Evolutionary conservation across 2,329 filamentous ascomycete species (phyloP), one percentile per base, ranked within the genome.

Genomic region (Trichophyton schoenleinii): DNA sequence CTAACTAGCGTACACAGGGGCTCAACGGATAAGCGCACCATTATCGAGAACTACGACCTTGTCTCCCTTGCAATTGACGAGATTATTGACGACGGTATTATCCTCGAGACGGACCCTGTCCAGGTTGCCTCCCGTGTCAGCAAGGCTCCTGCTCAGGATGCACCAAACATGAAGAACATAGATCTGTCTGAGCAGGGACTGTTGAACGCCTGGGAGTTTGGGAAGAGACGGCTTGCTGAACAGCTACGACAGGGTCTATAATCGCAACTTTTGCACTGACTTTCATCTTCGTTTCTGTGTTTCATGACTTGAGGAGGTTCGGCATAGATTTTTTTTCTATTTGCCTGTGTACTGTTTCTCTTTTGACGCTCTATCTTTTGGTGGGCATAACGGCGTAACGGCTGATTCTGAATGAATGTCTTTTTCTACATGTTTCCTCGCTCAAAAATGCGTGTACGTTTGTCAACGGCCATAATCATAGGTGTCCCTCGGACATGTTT

Each of bases 21-120:
- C 82, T 90, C 90, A 38, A 91, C 95, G 58, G 94, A 99, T 79
- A 96, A 96, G 82, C 87, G 94, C 67, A 97, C 94, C 62, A 91
- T 97, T 67, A 87, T 97, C 71, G 94, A 99, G 78, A 97, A 97
- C 82, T 99, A 97, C 80, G 94, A 97, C 75, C 83, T 97, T 22
- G 89, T 96, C 64, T 88, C 91, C 13, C 84, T 99, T 60, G 89
- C 91, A 52, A 89, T 99, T 66, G 94, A 99, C 75, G 94, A 99
- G 76, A 92, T 95, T 64, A 84, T 95, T 60, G 91, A 96, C 75
- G 91, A 95, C 71, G 94, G 94, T 63, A 95, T 97, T 72, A 92
- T 99, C 68, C 84, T 99, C 64, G 94, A 99, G 79, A 97, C 92
- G 0, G 94, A 99, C 73, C 91, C 94, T 0, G 92, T 94, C 65